A percentile compares a stretch with the other conserved stretches of the same genome.
Conservation (phyloP, 352 stramenopile species). For the Globisporangium middletonii region DNA sequence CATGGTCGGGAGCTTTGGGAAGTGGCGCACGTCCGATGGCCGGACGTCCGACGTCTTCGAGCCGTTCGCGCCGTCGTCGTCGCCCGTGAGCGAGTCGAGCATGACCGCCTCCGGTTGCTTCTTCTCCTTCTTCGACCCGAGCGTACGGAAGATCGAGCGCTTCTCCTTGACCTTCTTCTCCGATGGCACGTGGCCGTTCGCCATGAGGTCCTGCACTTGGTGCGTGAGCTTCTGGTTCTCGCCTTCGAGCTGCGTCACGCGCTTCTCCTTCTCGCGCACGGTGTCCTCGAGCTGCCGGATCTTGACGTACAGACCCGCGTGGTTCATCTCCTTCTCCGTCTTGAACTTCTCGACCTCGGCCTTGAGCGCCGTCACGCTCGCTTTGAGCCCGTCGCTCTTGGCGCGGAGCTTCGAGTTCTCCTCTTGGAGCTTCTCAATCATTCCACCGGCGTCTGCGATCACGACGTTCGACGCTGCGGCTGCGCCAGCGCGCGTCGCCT, state of each 20-base stretch:
- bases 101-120: conserved; percentile 43
- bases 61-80: conserved; percentile 46
- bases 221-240: conserved; percentile 78
- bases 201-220: conserved; percentile 30
- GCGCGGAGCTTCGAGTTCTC: conserved; percentile 75
- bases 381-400: conserved; percentile 75
- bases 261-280: conserved; percentile 72
- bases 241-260: conserved; percentile 52
- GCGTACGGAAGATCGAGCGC: conserved; percentile 76
- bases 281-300: conserved; percentile 68
- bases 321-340: conserved; percentile 73
- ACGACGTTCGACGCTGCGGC: conserved; percentile 52
- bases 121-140: conserved; percentile 81
- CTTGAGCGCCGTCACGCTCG: conserved; percentile 52
- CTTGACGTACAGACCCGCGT: conserved; percentile 67
- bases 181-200: conserved; percentile 32
- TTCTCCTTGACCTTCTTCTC: conserved; percentile 60
- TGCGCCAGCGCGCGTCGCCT: conserved; percentile 7
- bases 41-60: conserved; percentile 47
- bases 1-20: conserved; percentile 57
- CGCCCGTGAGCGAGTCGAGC: conserved; percentile 72
- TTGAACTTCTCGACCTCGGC: conserved; percentile 68
- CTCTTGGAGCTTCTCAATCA: conserved; percentile 79
- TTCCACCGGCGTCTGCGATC: conserved; percentile 73
- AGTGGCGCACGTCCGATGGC: conserved; percentile 40